These are phyloP conservation scores for Botrytis pseudocinerea DNA, from an alignment of 2,329 filamentous ascomycete species.

Conservation along the genomic window DNA sequence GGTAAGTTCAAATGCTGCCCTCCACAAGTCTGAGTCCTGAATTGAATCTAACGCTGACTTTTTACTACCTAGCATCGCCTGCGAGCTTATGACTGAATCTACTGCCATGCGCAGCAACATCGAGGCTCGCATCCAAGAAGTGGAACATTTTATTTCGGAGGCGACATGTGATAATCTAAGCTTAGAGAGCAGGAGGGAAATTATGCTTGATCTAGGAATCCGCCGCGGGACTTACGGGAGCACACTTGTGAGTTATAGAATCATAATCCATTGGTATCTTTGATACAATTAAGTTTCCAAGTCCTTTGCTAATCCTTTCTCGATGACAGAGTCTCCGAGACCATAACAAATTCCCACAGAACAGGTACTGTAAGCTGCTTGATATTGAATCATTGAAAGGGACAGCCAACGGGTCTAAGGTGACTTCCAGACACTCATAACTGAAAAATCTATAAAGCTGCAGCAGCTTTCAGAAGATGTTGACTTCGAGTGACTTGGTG, in stretches of 20 bases:
- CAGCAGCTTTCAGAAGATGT: too few relatives aligned
- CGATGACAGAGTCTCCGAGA: neutral
- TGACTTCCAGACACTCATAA: too few relatives aligned
- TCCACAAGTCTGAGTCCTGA: neutral
- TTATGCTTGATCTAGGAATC: neutral
- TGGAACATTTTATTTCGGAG: neutral
- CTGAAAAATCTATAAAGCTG: too few relatives aligned
- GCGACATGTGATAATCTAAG: neutral
- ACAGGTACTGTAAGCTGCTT: neutral
- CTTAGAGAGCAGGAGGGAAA: neutral
- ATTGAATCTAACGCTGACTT: neutral
- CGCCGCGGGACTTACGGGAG: neutral
- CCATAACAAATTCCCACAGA: neutral
- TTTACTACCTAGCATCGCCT: neutral
- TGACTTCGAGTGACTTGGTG: too few relatives aligned
- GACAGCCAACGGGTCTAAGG: neutral
- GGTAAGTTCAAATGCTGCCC: neutral
- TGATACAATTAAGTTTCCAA: too few relatives aligned
- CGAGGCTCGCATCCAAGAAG: conserved; percentile 2
- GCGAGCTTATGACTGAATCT: neutral
- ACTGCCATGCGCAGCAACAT: conserved; percentile 1
- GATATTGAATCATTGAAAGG: neutral
- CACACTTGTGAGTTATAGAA: neutral
- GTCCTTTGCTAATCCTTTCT: neutral
- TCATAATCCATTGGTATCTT: too few relatives aligned